Evolutionary conservation across 2,329 filamentous ascomycete species (phyloP), one percentile per base, ranked within the genome.

Genomic region (Xylaria sp.): DNA sequence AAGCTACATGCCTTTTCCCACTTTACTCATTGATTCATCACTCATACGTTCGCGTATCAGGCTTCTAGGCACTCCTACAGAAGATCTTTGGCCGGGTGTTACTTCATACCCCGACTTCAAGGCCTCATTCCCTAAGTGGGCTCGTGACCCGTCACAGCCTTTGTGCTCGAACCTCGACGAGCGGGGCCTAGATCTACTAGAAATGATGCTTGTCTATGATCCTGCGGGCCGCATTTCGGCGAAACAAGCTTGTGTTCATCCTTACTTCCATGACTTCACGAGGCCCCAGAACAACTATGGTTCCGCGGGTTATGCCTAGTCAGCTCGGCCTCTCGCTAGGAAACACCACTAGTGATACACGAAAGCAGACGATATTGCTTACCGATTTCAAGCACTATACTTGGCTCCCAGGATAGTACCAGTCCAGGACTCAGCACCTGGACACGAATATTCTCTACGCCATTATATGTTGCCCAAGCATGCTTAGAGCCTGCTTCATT

Each of bases 21-120:
- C 47, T 10, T 7, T 43, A 43, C 10, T 35, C 11, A 7, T 27
- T 40, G 27, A 10, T 21, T 9, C 10, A 8, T 17, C n/a, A 44
- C 60, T 64, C 6, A 66, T 40, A 49, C 8, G 7, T 58, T 48
- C 13, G 2, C 1, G 49, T 37, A 11, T 3, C 58, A 90, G 89
- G 61, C 78, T 92, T 35, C 86, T 97, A 38, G 92, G 93, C 67
- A 97, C 93, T 3, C 93, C 93, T 3, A 87, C 87, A 55, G 93
- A 97, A 74, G 82, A 87, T 7, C 83, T 87, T 60, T 97, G 93
- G 93, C 93, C 93, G 31, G 93, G 93, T 63, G 92, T 97, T 60
- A 95, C 92, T n/a, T 93, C 91, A 7, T 96, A 96, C 80, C 93
- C 93, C 41, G 93, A 97, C 77, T 97, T 93, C 84, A 97, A 97